Base-by-base conservation (phyloP, 345 rosid genomes). In the Syzygium aromaticum region DNA sequence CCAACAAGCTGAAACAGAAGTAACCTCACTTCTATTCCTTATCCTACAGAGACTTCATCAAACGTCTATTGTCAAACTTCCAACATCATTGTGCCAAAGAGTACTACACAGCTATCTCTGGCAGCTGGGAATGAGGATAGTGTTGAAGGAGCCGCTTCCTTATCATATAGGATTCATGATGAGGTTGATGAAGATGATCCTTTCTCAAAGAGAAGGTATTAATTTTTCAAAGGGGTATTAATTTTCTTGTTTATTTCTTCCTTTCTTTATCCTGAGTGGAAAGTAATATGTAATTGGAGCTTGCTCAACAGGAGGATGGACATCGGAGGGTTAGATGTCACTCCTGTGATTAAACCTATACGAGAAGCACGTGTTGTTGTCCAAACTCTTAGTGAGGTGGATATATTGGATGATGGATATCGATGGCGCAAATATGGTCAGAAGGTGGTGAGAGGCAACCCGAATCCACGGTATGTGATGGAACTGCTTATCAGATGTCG, bases 341-440 rank as follows among this genome's bases (percentile, higher is more conserved):
- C 96, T 91, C 96, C 99, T 59, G 93, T 96, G 84, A 96, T 96
- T 89, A 96, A 98, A 91, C 99, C 99, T 49, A 98, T 98, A 85
- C 95, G 98, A 83, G 99, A 98, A 90, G 97, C 99, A 77, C 99
- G 99, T 9, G 99, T 98, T 86, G 99, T 98, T 86, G 99, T 98
- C 90, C 99, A 98, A 89, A 98, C 99, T 85, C 85, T 95, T 86
- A 98, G 99, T 88, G 99, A 98, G 92, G 97, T 98, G 88, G 99
- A 98, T 91, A 94, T 98, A 92, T 91, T 98, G 84, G 99, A 96
- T 90, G 99, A 98, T 91, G 99, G 99, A 86, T 98, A 98, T 87
- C 91, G 98, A 61, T 98, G 99, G 99, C 98, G 99, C 94, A 98
- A 98, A 91, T 98, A 98, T 93, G 99, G 99, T 87, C 99, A 98